Evolutionary conservation across 208 protist genomes (phyloP).

Genomic region (Trypanosoma cruzi): DNA sequence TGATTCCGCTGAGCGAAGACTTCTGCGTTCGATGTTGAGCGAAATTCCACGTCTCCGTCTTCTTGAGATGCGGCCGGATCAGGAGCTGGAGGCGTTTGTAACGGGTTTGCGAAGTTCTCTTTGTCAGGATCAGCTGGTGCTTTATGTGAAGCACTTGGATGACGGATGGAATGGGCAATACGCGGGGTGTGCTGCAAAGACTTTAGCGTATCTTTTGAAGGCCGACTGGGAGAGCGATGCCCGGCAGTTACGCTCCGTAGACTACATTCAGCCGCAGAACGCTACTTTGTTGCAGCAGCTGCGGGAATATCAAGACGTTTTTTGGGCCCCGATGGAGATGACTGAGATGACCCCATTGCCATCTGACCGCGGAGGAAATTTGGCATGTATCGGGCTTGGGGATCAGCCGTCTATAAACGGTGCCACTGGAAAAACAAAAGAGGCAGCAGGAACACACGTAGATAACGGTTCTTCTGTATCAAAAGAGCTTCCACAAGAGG

Average conservation of each 20-base stretch:
- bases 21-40: slow-evolving; percentile 1
- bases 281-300: background rate
- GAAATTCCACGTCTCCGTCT: slow-evolving; percentile 22
- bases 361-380: background rate
- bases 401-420: background rate
- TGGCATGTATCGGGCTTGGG: background rate
- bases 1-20: background rate
- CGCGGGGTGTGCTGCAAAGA: slow-evolving; percentile 1
- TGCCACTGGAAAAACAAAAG: background rate
- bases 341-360: background rate
- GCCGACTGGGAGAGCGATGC: background rate
- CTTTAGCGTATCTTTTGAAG: slow-evolving; percentile 10
- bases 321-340: slow-evolving; percentile 7
- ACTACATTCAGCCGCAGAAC: background rate
- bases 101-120: slow-evolving; percentile 58
- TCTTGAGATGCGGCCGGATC: slow-evolving; percentile 28
- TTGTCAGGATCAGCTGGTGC: slow-evolving; percentile 78
- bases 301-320: background rate
- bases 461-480: too few species aligned
- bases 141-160: slow-evolving; percentile 1
- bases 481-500: background rate
- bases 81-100: slow-evolving; percentile 46
- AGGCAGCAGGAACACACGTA: too few species aligned
- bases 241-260: background rate
- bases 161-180: background rate